Evolutionary conservation across 306 rosid genomes (phyloP).

Genomic region (Mucuna pruriens): DNA sequence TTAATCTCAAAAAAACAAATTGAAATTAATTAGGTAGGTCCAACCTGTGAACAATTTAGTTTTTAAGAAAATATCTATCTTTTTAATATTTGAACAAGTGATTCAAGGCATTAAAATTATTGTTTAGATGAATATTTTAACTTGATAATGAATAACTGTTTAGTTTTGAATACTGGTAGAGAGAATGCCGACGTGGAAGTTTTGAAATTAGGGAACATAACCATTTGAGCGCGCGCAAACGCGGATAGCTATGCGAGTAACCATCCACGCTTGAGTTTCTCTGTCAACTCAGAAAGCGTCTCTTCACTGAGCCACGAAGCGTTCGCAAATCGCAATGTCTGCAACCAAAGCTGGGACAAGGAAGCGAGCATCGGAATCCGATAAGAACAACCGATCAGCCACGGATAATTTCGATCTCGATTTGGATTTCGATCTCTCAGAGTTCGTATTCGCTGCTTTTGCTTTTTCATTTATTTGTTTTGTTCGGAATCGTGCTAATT

Average conservation of each 20-base stretch:
- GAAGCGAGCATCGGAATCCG: slow-evolving; percentile 61
- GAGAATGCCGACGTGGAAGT: neutral
- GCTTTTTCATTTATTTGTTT: neutral
- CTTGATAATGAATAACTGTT: no score
- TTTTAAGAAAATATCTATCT: no score
- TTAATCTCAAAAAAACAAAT: no score
- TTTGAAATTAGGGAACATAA: slow-evolving; percentile 20
- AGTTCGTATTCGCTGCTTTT: slow-evolving; percentile 47
- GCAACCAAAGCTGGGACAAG: slow-evolving; percentile 54
- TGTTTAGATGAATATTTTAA: no score
- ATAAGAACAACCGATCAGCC: slow-evolving; percentile 52
- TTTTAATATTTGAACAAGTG: no score
- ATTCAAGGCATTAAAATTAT: no score
- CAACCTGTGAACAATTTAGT: no score
- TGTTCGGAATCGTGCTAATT: slow-evolving; percentile 13
- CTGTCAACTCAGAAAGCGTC: neutral
- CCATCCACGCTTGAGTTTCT: neutral
- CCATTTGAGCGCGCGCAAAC: slow-evolving; percentile 44
- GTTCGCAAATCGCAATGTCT: slow-evolving; percentile 57
- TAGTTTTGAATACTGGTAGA: no score
- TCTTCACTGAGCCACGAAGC: slow-evolving; percentile 37
- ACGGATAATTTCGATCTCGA: slow-evolving; percentile 48
- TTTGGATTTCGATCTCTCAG: slow-evolving; percentile 75
- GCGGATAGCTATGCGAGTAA: neutral
- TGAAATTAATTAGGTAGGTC: no score